Evolutionary conservation across 352 stramenopile species (phyloP).

Genomic region (Blastocystis sp.): DNA sequence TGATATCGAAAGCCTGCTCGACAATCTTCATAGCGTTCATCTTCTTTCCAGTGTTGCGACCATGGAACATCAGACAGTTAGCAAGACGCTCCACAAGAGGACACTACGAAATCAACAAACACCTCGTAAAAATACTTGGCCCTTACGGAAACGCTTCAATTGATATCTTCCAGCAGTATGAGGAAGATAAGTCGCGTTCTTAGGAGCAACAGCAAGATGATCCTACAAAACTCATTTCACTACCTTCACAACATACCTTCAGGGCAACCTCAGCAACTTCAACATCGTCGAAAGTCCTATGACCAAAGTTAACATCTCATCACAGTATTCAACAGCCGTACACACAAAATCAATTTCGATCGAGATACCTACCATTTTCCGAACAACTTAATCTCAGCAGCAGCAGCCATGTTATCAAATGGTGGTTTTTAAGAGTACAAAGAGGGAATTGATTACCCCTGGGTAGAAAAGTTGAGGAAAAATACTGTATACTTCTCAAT

Average conservation of each 20-base stretch:
- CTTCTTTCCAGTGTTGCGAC: conserved; percentile 99
- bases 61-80: conserved; percentile 95
- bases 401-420: conserved; percentile 64
- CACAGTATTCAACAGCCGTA: not conserved
- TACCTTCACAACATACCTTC: conserved; percentile 4
- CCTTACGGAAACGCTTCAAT: conserved; percentile 99
- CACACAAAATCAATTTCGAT: conserved; percentile 5
- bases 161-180: conserved; percentile 99
- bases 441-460: not conserved
- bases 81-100: conserved; percentile 95
- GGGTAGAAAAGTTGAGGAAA: not conserved
- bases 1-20: conserved; percentile 98
- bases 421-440: not conserved
- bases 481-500: not conserved
- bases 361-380: conserved; percentile 76
- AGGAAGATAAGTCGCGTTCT: conserved; percentile 86
- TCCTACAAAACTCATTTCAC: not conserved
- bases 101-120: conserved; percentile 78
- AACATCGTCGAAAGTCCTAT: conserved; percentile 37
- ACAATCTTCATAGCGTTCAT: conserved; percentile 91
- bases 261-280: conserved; percentile 41
- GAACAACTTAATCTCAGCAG: conserved; percentile 81
- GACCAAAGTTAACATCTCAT: not conserved
- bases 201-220: conserved; percentile 40
- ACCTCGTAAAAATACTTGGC: conserved; percentile 71